These are phyloP conservation scores for Penicillium sclerotiorum DNA, from an alignment of 2,329 filamentous ascomycete species.

Conservation along the genomic window DNA sequence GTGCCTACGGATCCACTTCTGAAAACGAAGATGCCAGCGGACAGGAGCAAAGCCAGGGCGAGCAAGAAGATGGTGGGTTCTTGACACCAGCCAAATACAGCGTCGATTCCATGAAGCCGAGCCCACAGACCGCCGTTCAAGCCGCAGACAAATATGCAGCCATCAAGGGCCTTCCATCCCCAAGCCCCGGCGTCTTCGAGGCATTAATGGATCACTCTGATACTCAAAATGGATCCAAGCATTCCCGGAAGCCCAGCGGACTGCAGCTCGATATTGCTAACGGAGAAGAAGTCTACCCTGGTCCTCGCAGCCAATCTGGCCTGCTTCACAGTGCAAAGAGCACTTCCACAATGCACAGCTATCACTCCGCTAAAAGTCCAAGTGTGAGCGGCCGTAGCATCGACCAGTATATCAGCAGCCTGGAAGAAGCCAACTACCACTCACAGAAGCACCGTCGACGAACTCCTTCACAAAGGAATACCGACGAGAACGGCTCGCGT, in stretches of 20 bases:
- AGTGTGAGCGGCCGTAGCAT: constrained; percentile 67
- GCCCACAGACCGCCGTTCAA: constrained; percentile 66
- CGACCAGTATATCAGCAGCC: constrained; percentile 82
- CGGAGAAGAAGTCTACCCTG: constrained; percentile 54
- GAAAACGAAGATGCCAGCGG: constrained; percentile 40
- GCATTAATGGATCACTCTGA: constrained; percentile 63
- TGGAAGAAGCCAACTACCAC: constrained; percentile 74
- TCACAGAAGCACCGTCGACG: constrained; percentile 51
- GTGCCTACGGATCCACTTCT: constrained; percentile 52
- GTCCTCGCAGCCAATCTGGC: constrained; percentile 56
- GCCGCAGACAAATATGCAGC: constrained; percentile 64
- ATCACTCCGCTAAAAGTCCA: constrained; percentile 56
- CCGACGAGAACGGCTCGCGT: constrained; percentile 48
- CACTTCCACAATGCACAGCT: constrained; percentile 48
- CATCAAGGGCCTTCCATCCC: constrained; percentile 67
- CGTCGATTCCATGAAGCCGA: constrained; percentile 41
- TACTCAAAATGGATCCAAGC: constrained; percentile 64
- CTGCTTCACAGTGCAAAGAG: constrained; percentile 50
- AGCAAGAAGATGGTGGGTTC: constrained; percentile 40
- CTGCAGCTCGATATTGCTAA: constrained; percentile 66
- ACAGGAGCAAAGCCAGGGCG: constrained; percentile 33
- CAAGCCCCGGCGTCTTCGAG: constrained; percentile 65
- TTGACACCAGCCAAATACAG: constrained; percentile 51
- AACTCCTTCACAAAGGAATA: constrained; percentile 56
- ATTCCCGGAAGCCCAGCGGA: constrained; percentile 76